Evolutionary conservation across 1,284 basidiomycete genomes (phyloP), one percentile per base, ranked within the genome.

Genomic region (Austroboletus rostrupii): DNA sequence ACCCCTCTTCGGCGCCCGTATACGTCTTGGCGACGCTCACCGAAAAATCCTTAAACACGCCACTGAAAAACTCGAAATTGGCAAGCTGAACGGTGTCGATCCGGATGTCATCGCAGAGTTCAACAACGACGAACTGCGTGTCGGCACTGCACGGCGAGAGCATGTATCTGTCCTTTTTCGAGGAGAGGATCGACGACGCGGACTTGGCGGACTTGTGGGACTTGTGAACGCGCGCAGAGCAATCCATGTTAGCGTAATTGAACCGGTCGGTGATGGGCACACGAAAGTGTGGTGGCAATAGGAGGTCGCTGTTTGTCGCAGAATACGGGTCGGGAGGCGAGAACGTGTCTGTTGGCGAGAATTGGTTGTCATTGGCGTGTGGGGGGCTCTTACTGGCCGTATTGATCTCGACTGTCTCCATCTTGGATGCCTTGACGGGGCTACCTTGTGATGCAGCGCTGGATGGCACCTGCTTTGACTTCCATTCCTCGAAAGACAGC

Each of bases 61-160:
- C 93, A 59, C 90, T 94, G 73, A 98, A 99, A 73, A 98, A 98
- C 71, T 99, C 96, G 68, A 91, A 97, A 63, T 98, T 97, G 47
- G 94, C 95, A 7, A 99, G 73, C 65, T 98, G 94, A 45, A 99
- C 81, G 0, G 94, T 96, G 68, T 99, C 95, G 61, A 98, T 92
- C 35, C 90, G 77, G 58, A 99, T 94, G 67, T 98, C 96, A 59
- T 98, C 95, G 72, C 97, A 99, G 7, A 98, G 82, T 70, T 99
- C 97, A 39, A 98, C 87, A 26, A 97, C 84, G 19, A 98, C 89
- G 69, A 86, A 97, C 62, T 97, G 92, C 28, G 78, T 73, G 53
- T 77, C 40, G 14, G 57, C 50, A 16, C 65, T 65, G 63, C 97
- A 99, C 0, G 96, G 96, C 47, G 90, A 93, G 55, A 98, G 86